Base-by-base conservation (phyloP, 495 filamentous ascomycete genomes). In the Hypoxylon trugodes region DNA sequence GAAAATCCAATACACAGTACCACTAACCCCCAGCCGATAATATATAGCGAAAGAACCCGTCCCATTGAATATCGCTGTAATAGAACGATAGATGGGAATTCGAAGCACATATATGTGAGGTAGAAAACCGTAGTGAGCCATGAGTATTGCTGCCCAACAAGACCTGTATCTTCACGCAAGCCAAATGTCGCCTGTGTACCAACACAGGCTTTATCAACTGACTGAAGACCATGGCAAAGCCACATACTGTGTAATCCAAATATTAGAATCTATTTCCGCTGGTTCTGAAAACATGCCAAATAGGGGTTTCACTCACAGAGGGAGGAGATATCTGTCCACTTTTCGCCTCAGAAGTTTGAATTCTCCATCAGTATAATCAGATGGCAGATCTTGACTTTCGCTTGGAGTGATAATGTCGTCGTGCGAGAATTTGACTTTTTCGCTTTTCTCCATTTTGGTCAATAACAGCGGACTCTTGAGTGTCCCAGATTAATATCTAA, bases 181-280 rank as follows among this genome's bases (percentile, higher is more conserved):
- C 69, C 69, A 51, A 71, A 71, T 0, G 50, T 69, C n/a, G 66
- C 69, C 36, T 71, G 66, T 12, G 65, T 69, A 25, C 61, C 38
- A 43, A 71, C 28, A 18, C 51, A 66, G 13, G 43, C 42, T 28
- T 71, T 71, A 10, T 71, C 69, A 24, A 64, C 51, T 7, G 33
- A 13, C 38, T 71, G 69, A 2, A 61, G 67, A n/a, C 69, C 69
- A 43, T 66, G 63, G 7, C 65, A 71, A 13, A 71, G 33, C 53
- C 61, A 71, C 66, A 71, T 66, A 18, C 55, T 59, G 41, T 41
- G 41, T n/a, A 2, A 24, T 36, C 2, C 2, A 6, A 12, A 26
- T 25, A 26, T 47, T 30, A 47, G 43, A 4, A 45, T 13, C 7
- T 26, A 13, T 2, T 45, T 26, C 19, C 16, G n/a, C 4, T 22